phyloP scores from a whole-genome alignment of 352 stramenopile genomes.

The Globisporangium paroecandrum region DNA sequence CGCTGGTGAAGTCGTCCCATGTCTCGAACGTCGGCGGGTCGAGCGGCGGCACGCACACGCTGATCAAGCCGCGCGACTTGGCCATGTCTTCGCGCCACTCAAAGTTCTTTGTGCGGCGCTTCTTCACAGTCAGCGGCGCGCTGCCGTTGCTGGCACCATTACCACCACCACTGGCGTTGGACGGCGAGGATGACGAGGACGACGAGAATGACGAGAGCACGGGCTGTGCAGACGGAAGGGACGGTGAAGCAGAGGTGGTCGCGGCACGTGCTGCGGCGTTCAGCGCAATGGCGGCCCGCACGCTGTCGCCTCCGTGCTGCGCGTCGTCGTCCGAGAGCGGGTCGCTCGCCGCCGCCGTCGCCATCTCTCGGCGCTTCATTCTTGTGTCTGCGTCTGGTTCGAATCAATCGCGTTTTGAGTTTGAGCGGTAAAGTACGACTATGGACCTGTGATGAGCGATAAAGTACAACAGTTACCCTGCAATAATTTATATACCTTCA shows the following conservation, averaged over 20 bases:
- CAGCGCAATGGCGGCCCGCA: background rate
- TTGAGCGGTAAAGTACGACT: background rate
- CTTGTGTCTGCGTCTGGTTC: background rate
- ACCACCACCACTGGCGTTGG: background rate
- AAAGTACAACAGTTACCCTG: background rate
- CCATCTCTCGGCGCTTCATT: slow-evolving; percentile 14
- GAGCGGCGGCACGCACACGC: slow-evolving; percentile 44
- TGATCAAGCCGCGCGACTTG: slow-evolving; percentile 40
- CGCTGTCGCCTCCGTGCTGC: background rate
- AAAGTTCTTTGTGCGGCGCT: slow-evolving; percentile 81
- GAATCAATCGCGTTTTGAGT: background rate
- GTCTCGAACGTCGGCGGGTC: slow-evolving; percentile 50
- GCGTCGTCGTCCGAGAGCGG: slow-evolving; percentile 6
- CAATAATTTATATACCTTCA: too few species aligned
- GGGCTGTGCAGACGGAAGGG: background rate
- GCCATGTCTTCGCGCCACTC: slow-evolving; percentile 71
- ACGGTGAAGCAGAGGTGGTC: background rate
- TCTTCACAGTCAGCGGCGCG: slow-evolving; percentile 51
- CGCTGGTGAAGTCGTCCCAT: slow-evolving; percentile 66
- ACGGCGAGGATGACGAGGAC: background rate
- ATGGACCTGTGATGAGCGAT: background rate
- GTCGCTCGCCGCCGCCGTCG: background rate
- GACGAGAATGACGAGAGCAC: background rate
- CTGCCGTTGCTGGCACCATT: background rate
- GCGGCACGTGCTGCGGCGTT: background rate